Evolutionary conservation across 345 rosid genomes (phyloP), one percentile per base, ranked within the genome.

Genomic region (Erodium maritimum): DNA sequence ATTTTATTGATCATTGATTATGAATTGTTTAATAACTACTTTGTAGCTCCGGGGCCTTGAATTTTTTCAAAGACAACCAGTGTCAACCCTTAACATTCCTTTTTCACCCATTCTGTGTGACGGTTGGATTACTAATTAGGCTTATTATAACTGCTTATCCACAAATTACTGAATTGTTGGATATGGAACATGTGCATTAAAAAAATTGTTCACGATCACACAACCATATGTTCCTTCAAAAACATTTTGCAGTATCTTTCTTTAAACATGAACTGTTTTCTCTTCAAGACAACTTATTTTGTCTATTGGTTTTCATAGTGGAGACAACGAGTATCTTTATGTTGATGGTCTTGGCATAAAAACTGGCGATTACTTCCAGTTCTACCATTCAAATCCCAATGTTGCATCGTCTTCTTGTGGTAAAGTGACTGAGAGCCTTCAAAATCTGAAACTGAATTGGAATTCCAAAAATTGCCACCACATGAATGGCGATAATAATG

Each of bases 331-430:
- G 45, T 72, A 71, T 67, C 90, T 88, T 57, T 62, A 60, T 66
- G 95, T 76, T 20, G 58, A 69, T 3, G 90, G 88, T 59, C 33
- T 21, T 1, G 88, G 84, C 48, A 84, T 91, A 20, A 78, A 59
- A 75, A 78, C 79, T 6, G 87, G 85, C 0, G 96, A 91, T 74
- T 64, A 19, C 57, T 91, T 88, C 76, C 85, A 75, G 63, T 74
- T 88, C 66, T 86, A 80, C 75, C 23, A 51, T 57, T 57, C 88
- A 21, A 79, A 84, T 72, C 68, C 68, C 7, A 23, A 50, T 2
- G 21, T 65, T 25, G 98, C 85, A 2, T 58, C 67, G 18, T 17
- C 73, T 51, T 75, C 95, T 17, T 67, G 76, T 23, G 61, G 42
- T 4, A 58, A 61, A 21, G 77, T 79, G 8, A 58, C 82, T 12